phyloP scores from a whole-genome alignment of 2,329 filamentous ascomycete genomes.

The Rhinocladiella similis region DNA sequence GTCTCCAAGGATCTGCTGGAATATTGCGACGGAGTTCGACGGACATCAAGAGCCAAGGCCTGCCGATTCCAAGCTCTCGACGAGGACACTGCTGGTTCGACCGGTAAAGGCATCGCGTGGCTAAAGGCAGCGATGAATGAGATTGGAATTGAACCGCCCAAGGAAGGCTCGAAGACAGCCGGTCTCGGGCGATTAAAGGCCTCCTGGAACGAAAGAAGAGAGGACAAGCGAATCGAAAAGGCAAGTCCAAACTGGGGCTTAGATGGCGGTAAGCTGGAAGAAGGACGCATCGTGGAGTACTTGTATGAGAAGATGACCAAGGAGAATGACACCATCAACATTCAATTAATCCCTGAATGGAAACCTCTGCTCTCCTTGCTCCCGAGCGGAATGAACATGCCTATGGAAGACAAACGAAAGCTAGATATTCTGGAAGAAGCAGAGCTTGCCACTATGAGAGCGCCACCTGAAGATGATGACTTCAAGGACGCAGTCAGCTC shows the following conservation, averaged over 20 bases:
- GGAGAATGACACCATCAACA: constrained; percentile 90
- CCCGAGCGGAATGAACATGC: constrained; percentile 86
- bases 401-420: constrained; percentile 55
- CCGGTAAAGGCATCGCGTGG: constrained; percentile 85
- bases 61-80: constrained; percentile 91
- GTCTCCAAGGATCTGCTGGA: constrained; percentile 66
- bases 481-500: constrained; percentile 23
- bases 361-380: constrained; percentile 73
- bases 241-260: constrained; percentile 66
- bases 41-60: constrained; percentile 77
- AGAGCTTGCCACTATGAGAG: constrained; percentile 60
- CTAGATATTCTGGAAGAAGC: constrained; percentile 66
- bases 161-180: constrained; percentile 32
- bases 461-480: constrained; percentile 54
- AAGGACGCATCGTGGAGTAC: constrained; percentile 82
- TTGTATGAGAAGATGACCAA: constrained; percentile 86
- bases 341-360: constrained; percentile 71
- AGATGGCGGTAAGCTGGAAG: constrained; percentile 82
- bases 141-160: constrained; percentile 29
- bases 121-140: constrained; percentile 70
- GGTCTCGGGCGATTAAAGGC: constrained; percentile 25
- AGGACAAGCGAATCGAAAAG: constrained; percentile 72
- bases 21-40: constrained; percentile 74
- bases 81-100: constrained; percentile 77
- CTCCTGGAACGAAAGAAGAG: constrained; percentile 31